Evolutionary conservation across 176 grass and related monocot species (phyloP).

Genomic region (Alopecurus myosuroides): DNA sequence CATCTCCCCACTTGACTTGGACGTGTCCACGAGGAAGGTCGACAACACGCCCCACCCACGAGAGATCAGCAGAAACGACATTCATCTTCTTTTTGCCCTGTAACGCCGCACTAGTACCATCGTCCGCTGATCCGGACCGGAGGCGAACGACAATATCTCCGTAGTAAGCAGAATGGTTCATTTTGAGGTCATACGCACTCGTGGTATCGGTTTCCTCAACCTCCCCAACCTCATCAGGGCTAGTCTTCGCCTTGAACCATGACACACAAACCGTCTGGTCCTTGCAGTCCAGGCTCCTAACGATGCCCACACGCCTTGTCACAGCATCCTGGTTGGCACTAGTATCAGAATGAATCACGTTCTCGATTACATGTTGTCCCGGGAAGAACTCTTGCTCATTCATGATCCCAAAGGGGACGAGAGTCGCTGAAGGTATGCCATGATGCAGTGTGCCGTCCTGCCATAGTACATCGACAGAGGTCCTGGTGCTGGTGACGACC

Average conservation of each 20-base stretch:
- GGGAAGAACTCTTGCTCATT: not conserved
- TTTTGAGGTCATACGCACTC: not conserved
- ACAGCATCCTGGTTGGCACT: not conserved
- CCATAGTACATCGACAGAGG: not conserved
- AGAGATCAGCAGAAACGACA: not conserved
- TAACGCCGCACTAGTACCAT: not conserved
- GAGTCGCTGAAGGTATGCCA: not conserved
- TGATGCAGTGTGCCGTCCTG: not conserved
- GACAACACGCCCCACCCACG: not conserved
- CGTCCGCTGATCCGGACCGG: not conserved
- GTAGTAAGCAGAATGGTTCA: not conserved
- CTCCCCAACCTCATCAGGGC: not conserved
- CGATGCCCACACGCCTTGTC: not conserved
- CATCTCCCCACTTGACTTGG: slow-evolving; percentile 7
- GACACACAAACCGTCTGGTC: not conserved
- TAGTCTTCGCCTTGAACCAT: not conserved
- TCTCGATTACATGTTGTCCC: not conserved
- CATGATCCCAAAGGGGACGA: not conserved
- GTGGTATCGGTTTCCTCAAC: not conserved
- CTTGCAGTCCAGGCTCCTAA: not conserved
- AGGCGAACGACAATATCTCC: not conserved
- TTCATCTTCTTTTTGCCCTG: not conserved
- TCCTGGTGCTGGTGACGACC: not conserved
- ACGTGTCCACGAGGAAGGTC: not conserved
- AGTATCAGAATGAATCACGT: not conserved